A percentile compares a stretch with the other conserved stretches of the same genome.
Conservation (phyloP, 805 yeast species). For the Millerozyma miso region DNA sequence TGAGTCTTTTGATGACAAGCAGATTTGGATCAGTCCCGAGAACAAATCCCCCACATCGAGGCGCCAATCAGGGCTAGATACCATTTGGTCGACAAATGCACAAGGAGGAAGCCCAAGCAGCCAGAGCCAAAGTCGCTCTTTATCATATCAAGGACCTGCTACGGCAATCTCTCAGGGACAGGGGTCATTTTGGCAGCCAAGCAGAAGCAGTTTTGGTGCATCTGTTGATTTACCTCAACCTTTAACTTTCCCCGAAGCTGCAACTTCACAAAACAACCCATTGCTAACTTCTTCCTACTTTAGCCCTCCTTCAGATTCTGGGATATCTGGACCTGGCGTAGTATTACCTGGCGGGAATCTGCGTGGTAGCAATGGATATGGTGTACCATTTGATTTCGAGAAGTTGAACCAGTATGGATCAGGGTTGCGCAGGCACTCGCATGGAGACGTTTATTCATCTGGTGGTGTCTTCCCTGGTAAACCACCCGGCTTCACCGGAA, state of each 20-base stretch:
- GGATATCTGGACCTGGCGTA: neutral
- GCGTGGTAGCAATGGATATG: neutral
- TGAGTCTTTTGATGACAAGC: constrained; percentile 8
- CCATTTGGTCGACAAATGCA: constrained; percentile 11
- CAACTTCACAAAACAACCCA: neutral
- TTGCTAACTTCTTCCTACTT: neutral
- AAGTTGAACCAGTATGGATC: constrained; percentile 4
- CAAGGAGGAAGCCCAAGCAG: neutral
- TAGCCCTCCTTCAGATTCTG: neutral
- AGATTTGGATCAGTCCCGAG: constrained; percentile 1
- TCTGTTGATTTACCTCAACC: neutral
- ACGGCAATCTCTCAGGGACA: neutral
- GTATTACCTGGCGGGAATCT: neutral
- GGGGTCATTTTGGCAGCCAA: neutral
- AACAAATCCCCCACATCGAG: constrained; percentile 1
- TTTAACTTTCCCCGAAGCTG: neutral
- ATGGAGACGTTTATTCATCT: constrained; percentile 8
- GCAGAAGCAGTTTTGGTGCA: neutral
- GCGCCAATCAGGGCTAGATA: constrained; percentile 13
- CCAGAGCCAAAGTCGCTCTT: neutral
- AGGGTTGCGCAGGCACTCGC: constrained; percentile 10
- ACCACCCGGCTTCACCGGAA: neutral
- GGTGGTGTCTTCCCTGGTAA: neutral
- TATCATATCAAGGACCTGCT: neutral
- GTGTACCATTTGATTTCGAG: constrained; percentile 1